phyloP scores from a whole-genome alignment of 78 protist species.

The Isochrysis galbana region DNA sequence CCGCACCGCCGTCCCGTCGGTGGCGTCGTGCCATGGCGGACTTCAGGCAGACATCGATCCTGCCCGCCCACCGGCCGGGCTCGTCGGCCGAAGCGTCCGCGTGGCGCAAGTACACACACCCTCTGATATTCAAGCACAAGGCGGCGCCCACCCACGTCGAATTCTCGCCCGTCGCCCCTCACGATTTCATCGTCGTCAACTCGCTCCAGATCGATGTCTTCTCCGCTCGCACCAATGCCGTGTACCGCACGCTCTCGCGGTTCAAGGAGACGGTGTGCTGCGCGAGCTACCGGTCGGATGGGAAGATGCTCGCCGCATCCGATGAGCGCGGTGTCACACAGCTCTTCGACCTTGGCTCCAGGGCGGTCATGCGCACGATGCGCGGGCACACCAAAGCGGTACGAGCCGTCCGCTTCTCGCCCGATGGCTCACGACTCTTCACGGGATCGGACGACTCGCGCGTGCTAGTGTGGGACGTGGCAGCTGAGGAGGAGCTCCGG shows the following conservation, averaged over 20 bases:
- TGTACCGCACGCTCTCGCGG: background rate
- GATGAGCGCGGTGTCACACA: background rate
- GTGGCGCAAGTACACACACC: background rate
- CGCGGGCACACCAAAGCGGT: conserved; percentile 16
- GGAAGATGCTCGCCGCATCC: conserved; percentile 48
- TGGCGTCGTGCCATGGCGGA: no score
- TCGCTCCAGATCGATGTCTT: conserved; percentile 38
- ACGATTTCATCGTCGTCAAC: conserved; percentile 26
- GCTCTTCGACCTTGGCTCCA: background rate
- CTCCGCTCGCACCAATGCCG: background rate
- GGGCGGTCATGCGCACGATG: background rate
- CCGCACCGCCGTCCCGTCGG: no score
- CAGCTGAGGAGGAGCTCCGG: background rate
- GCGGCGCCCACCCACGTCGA: conserved; percentile 17
- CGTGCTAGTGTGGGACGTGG: conserved; percentile 29
- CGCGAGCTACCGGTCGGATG: conserved; percentile 38
- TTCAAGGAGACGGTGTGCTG: conserved; percentile 20
- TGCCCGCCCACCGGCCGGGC: conserved; percentile 7
- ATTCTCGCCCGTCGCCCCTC: conserved; percentile 36
- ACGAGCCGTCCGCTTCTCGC: background rate
- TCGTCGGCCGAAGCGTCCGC: background rate
- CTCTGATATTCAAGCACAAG: background rate
- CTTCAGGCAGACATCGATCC: no score
- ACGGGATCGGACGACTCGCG: conserved; percentile 41
- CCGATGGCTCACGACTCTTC: background rate